Conservation (phyloP, 345 rosid species). For the Syzygium aqueum region DNA sequence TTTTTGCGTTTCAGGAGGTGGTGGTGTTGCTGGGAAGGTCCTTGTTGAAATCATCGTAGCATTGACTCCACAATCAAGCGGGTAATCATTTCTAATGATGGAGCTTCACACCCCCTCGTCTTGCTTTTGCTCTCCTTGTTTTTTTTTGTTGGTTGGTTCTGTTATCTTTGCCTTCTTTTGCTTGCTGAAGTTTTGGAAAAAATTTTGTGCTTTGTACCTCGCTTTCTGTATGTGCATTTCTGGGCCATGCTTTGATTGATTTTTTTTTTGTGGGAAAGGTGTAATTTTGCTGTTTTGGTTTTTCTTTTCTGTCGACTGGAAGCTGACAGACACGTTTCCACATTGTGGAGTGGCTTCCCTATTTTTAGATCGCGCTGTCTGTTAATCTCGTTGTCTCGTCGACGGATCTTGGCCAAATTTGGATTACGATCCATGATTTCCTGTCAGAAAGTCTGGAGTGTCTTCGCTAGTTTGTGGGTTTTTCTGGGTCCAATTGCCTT, state of each 20-base stretch:
- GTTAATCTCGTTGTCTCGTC: not conserved
- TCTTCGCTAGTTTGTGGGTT: not conserved
- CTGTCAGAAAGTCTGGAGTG: not conserved
- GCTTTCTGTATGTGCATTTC: not conserved
- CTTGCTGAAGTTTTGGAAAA: not conserved
- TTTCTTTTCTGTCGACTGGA: not conserved
- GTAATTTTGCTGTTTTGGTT: not conserved
- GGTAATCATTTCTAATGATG: constrained; percentile 20
- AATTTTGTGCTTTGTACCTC: not conserved
- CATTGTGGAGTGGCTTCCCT: not conserved
- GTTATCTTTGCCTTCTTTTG: not conserved
- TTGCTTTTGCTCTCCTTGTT: not conserved
- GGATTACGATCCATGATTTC: not conserved
- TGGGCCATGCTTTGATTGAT: not conserved
- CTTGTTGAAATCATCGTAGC: constrained; percentile 23
- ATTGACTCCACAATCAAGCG: constrained; percentile 49
- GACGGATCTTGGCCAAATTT: not conserved
- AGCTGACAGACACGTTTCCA: not conserved
- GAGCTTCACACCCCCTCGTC: not conserved
- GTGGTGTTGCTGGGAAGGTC: constrained; percentile 24
- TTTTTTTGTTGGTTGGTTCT: not conserved
- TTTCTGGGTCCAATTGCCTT: not conserved
- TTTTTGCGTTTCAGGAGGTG: not conserved
- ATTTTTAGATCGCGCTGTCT: not conserved
- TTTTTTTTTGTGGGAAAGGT: not conserved